Percentiles rank a stretch among this genome's conserved stretches.
Evolutionary conservation across 352 stramenopile genomes (phyloP).

Genomic region (Peronospora destructor): DNA sequence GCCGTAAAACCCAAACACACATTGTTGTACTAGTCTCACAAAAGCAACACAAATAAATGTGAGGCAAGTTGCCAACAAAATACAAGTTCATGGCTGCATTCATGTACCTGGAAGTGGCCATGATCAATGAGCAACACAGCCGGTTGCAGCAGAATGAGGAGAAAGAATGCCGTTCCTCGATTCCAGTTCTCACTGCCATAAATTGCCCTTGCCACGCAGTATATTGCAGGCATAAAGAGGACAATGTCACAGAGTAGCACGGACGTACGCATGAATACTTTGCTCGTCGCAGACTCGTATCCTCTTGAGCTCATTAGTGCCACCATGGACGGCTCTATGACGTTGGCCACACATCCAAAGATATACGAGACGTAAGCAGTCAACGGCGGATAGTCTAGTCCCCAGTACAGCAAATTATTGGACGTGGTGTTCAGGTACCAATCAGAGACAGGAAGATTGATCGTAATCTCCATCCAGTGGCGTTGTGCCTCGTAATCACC

Average conservation of each 20-base stretch:
- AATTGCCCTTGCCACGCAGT: conserved; percentile 38
- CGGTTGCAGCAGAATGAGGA: conserved; percentile 81
- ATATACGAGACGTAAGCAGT: conserved; percentile 88
- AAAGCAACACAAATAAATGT: neutral
- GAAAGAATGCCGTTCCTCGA: conserved; percentile 47
- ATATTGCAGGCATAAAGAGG: conserved; percentile 81
- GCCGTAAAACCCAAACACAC: conserved; percentile 92
- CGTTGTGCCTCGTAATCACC: conserved; percentile 98
- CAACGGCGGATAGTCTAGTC: conserved; percentile 96
- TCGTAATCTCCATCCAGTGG: conserved; percentile 99
- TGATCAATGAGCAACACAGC: conserved; percentile 94
- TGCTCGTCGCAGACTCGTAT: conserved; percentile 80
- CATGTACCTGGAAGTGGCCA: conserved; percentile 93
- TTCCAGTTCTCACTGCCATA: conserved; percentile 50
- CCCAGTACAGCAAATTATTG: conserved; percentile 96
- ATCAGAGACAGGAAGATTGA: conserved; percentile 85
- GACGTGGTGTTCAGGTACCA: conserved; percentile 92
- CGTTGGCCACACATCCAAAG: conserved; percentile 69
- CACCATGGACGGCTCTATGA: conserved; percentile 84
- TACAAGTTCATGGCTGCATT: neutral
- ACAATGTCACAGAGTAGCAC: conserved; percentile 91
- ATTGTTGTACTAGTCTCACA: conserved; percentile 89
- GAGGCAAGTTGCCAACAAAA: neutral
- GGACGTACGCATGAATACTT: conserved; percentile 88
- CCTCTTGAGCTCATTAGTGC: conserved; percentile 68